Evolutionary conservation across 768 basidiomycete species (phyloP), one percentile per base, ranked within the genome.

Genomic region (Pulveroboletus sp.): DNA sequence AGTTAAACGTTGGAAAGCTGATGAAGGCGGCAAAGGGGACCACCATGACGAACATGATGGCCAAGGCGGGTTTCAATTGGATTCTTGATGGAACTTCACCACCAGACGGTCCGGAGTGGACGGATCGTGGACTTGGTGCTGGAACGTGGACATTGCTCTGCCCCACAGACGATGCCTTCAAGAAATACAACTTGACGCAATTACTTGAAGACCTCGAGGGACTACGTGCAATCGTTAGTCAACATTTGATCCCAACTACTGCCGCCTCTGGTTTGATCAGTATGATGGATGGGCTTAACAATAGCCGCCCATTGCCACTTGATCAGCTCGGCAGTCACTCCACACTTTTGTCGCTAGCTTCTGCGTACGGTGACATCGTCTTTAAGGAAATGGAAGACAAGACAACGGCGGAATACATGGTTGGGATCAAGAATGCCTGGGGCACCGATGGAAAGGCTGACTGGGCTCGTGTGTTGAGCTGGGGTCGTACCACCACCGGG

Each of bases 111-210:
- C 85, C 85, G 9, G 71, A 70, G 10, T 89, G 84, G 83, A 78
- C 77, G 6, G 74, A 82, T 14, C 61, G 66, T 49, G 75, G 70
- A 39, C 59, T 77, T n/a, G 61, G 64, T 17, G 76, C 73, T 24
- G 69, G 67, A 8, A 83, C 85, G 4, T 98, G 94, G 85, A 95
- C 93, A 2, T 68, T 99, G 5, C 76, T 99, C 18, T 93, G 89
- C 57, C 96, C 96, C 3, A 81, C 83, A 6, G 96, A 99, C 61
- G 85, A 87, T 50, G 93, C 95, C 0, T 96, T 98, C 77, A 86
- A 92, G 64, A 72, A 79, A 18, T 70, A 87, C 66, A 94, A 98
- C 70, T 68, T 98, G 50, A 93, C 93, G 0, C 66, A 70, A 51
- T 67, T 93, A 21, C 84, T 83, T 54, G 76, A 75, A 26, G 77